These are phyloP conservation scores for Macaranga tanarius DNA, from an alignment of 441 rosid genomes.

Conservation along the genomic window DNA sequence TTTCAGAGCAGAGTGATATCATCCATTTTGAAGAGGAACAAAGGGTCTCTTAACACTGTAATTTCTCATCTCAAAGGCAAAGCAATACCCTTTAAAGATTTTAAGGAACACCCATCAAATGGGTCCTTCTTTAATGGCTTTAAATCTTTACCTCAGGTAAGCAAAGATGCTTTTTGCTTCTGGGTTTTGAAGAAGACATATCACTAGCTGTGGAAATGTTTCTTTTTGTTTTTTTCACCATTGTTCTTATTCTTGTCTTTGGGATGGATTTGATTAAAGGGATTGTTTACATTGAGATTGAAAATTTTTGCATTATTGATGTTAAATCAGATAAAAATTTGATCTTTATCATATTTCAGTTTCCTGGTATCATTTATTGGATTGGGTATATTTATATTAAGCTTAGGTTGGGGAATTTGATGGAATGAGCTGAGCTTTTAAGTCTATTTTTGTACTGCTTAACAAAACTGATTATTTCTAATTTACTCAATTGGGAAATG, in stretches of 20 bases:
- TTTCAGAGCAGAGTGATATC: slow-evolving; percentile 23
- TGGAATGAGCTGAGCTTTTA: background rate
- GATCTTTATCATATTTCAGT: background rate
- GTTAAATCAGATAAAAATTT: background rate
- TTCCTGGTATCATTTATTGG: background rate
- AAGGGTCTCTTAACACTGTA: slow-evolving; percentile 5
- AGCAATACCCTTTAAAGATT: slow-evolving; percentile 1
- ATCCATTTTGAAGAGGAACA: slow-evolving; percentile 28
- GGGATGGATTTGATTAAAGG: background rate
- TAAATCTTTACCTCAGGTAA: slow-evolving; percentile 11
- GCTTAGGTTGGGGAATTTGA: background rate
- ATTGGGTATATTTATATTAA: background rate
- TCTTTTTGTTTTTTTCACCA: background rate
- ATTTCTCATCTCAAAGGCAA: slow-evolving; percentile 14
- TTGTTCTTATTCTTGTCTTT: background rate
- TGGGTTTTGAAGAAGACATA: slow-evolving; percentile 2
- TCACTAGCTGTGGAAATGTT: background rate
- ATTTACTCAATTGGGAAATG: background rate
- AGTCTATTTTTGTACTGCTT: background rate
- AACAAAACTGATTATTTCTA: background rate
- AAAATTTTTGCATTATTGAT: background rate
- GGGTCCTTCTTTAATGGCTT: slow-evolving; percentile 16
- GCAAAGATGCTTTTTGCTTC: background rate
- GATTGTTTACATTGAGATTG: background rate
- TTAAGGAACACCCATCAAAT: slow-evolving; percentile 10